Evolutionary conservation across 176 grass and related monocot genomes (phyloP).

Genomic region (Phoenix dactylifera): DNA sequence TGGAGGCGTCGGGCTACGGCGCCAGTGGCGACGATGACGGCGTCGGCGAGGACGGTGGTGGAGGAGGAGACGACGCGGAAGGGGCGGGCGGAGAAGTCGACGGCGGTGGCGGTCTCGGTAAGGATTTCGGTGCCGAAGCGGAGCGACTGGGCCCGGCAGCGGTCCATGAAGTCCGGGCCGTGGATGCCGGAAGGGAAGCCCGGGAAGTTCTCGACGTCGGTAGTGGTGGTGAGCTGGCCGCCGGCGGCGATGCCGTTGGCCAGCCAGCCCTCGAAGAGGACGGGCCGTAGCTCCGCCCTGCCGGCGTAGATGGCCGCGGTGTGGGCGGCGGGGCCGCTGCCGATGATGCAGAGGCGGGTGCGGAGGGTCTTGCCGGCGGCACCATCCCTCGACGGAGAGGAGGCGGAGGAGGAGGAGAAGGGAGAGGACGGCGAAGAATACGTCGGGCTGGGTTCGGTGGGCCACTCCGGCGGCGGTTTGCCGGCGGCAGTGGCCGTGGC

Average conservation of each 20-base stretch:
- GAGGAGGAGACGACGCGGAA: constrained; percentile 59
- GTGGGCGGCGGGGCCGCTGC: constrained; percentile 73
- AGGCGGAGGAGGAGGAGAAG: neutral
- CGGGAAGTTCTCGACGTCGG: constrained; percentile 94
- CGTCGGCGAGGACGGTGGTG: constrained; percentile 58
- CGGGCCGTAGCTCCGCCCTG: constrained; percentile 67
- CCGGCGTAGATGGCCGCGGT: constrained; percentile 93
- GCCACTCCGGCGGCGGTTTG: neutral
- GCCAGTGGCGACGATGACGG: constrained; percentile 69
- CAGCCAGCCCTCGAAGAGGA: constrained; percentile 86
- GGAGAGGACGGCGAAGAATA: neutral
- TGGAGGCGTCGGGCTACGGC: constrained; percentile 76
- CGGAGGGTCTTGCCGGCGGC: constrained; percentile 29
- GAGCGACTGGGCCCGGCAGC: constrained; percentile 52
- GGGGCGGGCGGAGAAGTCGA: constrained; percentile 58
- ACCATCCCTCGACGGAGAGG: constrained; percentile 47
- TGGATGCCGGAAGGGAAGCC: constrained; percentile 64
- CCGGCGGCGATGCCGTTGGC: constrained; percentile 87
- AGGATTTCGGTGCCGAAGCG: constrained; percentile 65
- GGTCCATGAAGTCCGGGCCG: constrained; percentile 73
- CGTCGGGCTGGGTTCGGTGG: too few relatives aligned
- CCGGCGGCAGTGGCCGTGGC: constrained; percentile 10
- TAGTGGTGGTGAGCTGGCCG: constrained; percentile 95
- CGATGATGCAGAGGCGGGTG: constrained; percentile 82
- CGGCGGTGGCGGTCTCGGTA: constrained; percentile 57